Conservation (phyloP, 208 protist species). For the Trypanosoma platydactyli region DNA sequence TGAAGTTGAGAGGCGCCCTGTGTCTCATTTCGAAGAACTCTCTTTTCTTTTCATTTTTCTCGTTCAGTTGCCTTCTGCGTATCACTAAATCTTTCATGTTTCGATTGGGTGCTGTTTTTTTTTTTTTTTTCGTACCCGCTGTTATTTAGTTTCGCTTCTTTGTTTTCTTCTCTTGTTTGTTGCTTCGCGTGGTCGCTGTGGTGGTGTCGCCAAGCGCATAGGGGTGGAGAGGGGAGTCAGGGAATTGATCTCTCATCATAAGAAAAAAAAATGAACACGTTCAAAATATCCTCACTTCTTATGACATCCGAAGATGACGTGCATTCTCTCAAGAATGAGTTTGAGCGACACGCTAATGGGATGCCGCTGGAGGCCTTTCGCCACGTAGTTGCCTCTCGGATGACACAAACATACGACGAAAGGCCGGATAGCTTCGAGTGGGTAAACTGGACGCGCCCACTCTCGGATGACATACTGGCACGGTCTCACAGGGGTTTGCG, state of each 20-base stretch:
- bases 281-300: constrained; percentile 22
- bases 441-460: too few relatives aligned
- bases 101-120: constrained; percentile 10
- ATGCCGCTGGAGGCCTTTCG: constrained; percentile 26
- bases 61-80: constrained; percentile 2
- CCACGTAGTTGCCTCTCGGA: neutral
- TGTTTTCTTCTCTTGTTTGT: too few relatives aligned
- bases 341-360: constrained; percentile 23
- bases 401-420: too few relatives aligned
- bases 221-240: neutral
- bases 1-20: too few relatives aligned
- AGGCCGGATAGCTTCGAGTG: too few relatives aligned
- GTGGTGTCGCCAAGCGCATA: neutral
- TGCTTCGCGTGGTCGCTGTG: too few relatives aligned
- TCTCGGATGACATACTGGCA: too few relatives aligned
- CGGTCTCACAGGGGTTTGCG: too few relatives aligned
- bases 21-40: too few relatives aligned
- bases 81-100: constrained; percentile 9
- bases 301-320: neutral
- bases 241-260: too few relatives aligned
- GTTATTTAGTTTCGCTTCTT: neutral
- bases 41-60: constrained; percentile 12
- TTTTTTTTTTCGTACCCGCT: neutral
- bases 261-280: neutral
- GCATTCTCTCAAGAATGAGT: constrained; percentile 11